These are phyloP conservation scores for Ulota crispa DNA, from an alignment of 225 moss, liverwort and hornwort genomes.

Conservation along the genomic window DNA sequence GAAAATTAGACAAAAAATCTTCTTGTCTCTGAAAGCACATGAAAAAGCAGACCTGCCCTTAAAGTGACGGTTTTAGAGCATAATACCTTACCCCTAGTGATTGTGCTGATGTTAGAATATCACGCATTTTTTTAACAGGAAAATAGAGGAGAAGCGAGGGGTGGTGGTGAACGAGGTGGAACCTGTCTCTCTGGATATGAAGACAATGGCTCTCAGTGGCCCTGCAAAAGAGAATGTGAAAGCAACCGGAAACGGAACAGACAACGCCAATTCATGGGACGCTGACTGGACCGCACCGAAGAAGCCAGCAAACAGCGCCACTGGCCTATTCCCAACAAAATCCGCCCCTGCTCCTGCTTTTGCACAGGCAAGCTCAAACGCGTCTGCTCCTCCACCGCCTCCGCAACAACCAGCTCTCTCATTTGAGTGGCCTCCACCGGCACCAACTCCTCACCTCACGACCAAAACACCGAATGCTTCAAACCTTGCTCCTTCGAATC, in stretches of 20 bases:
- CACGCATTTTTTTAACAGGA: slow-evolving; percentile 47
- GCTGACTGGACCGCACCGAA: slow-evolving; percentile 79
- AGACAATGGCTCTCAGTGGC: slow-evolving; percentile 79
- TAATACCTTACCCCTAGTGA: too few species aligned
- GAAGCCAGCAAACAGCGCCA: slow-evolving; percentile 31
- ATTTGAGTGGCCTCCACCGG: slow-evolving; percentile 82
- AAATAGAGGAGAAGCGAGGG: slow-evolving; percentile 94
- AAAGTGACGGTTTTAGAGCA: too few species aligned
- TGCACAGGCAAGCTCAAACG: slow-evolving; percentile 30
- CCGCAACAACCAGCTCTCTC: slow-evolving; percentile 42
- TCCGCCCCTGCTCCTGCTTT: slow-evolving; percentile 39
- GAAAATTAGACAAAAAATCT: too few species aligned
- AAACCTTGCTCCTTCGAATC: slow-evolving; percentile 13
- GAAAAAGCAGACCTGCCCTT: too few species aligned
- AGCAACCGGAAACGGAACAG: slow-evolving; percentile 63
- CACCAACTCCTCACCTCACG: slow-evolving; percentile 17
- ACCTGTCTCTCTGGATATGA: slow-evolving; percentile 86
- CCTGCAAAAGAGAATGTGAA: slow-evolving; percentile 57
- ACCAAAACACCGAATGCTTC: slow-evolving; percentile 12
- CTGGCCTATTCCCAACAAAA: slow-evolving; percentile 31
- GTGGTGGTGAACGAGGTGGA: slow-evolving; percentile 85
- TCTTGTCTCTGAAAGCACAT: too few species aligned
- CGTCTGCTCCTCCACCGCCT: slow-evolving; percentile 41
- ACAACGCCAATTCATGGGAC: slow-evolving; percentile 67
- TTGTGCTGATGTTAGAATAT: background rate